phyloP scores from a whole-genome alignment of 176 grass and related monocot genomes.

The Bonia amplexicaulis region DNA sequence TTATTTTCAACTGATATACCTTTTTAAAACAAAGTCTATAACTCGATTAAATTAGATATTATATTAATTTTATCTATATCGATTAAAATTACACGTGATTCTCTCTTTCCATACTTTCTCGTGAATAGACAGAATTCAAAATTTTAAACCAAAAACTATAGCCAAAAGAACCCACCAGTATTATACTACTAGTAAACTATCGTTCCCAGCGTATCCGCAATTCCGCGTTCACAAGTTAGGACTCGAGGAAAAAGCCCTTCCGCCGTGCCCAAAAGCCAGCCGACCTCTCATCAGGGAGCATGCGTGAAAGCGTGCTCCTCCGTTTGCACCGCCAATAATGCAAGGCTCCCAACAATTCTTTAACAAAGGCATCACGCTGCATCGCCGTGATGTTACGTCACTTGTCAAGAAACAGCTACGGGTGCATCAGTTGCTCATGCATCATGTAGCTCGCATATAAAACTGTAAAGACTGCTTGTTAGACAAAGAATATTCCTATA shows the following conservation, averaged over 20 bases:
- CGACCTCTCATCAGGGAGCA: background rate
- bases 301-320: background rate
- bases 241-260: background rate
- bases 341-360: background rate
- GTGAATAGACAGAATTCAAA: too few species aligned
- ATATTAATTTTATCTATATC: too few species aligned
- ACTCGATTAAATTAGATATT: too few species aligned
- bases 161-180: too few species aligned
- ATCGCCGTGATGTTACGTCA: constrained; percentile 1
- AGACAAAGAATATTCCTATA: background rate
- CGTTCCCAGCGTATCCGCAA: background rate
- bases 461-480: background rate
- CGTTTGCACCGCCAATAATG: constrained; percentile 1
- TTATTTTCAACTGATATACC: too few species aligned
- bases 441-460: background rate
- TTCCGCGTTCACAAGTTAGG: background rate
- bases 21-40: too few species aligned
- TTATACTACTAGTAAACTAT: background rate
- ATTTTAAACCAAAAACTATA: too few species aligned
- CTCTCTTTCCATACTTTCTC: rapidly evolving
- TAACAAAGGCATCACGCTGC: background rate
- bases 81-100: too few species aligned
- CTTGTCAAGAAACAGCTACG: background rate
- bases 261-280: background rate
- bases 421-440: background rate